These are phyloP conservation scores for Didymellaceae sp. DNA, from an alignment of 2,329 filamentous ascomycete genomes.

Conservation along the genomic window DNA sequence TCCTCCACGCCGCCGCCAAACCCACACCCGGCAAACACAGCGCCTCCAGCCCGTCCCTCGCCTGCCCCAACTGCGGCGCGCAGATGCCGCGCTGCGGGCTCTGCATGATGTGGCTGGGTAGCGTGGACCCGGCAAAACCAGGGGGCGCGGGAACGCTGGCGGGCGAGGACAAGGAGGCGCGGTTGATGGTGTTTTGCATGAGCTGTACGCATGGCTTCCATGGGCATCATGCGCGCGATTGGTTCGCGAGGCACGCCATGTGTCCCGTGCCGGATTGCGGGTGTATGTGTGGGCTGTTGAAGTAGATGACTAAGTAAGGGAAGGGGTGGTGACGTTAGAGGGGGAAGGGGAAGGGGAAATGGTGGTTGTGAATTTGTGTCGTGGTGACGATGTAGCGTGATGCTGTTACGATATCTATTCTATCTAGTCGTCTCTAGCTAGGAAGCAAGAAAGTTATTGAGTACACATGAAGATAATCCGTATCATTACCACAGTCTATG, in stretches of 20 bases:
- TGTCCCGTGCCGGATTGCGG: conserved; percentile 64
- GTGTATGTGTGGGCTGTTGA: conserved; percentile 58
- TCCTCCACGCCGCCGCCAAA: conserved; percentile 6
- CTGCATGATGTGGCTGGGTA: conserved; percentile 67
- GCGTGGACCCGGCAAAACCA: conserved; percentile 59
- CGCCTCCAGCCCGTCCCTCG: conserved; percentile 52
- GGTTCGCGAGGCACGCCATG: conserved; percentile 63
- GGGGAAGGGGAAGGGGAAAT: no score
- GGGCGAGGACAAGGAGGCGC: conserved; percentile 58
- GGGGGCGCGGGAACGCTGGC: conserved; percentile 44
- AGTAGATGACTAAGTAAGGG: conserved; percentile 18
- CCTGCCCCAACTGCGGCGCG: conserved; percentile 67
- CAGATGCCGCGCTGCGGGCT: conserved; percentile 69
- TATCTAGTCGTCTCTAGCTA: no score
- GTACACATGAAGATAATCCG: no score
- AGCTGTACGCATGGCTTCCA: conserved; percentile 70
- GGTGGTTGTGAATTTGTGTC: background rate
- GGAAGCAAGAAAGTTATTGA: no score
- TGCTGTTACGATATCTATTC: no score
- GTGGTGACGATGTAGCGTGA: no score
- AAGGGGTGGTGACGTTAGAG: background rate
- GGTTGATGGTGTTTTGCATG: conserved; percentile 67
- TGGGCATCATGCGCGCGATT: conserved; percentile 66
- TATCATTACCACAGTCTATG: no score
- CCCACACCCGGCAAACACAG: conserved; percentile 14